Base-by-base conservation (phyloP, 2,329 filamentous ascomycete species). In the Alternaria novae-zelandiae region DNA sequence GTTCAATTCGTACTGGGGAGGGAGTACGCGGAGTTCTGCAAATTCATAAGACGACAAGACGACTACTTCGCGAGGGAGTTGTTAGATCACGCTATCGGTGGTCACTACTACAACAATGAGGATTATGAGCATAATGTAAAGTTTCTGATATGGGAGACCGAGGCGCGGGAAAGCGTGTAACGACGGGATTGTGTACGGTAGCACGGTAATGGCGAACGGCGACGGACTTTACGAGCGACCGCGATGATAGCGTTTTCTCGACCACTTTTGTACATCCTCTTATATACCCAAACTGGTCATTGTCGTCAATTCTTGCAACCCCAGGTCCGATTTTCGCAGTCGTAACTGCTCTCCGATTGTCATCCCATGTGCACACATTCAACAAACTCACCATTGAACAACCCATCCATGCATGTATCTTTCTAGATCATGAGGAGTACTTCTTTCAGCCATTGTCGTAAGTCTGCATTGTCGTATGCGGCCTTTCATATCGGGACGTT, bases 61-160 rank as follows among this genome's bases (percentile, higher is more conserved):
- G 71, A 74, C 17, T 25, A 56, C 13, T 70, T 73, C 30, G 59
- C 51, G 7, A 57, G 64, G 30, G 21, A 68, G 4, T 36, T 74
- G 23, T 56, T 72, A 7, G 70, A 73, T 36, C 70, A 73, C 21
- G 68, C 71, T 7, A 72, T 74, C 15, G 59, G 65, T 20, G 68
- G 69, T 5, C 49, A 54, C 2, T 68, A 67, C 23, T 65, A 73
- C 20, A 25, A 65, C 7, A 45, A 72, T n/a, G 57, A 68, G 2
- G 43, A 70, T n/a, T 69, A 69, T 41, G 47, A 63, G 21, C 56
- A 67, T 9, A 74, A 74, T 26, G 57, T 72, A 21, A 59, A 65
- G n/a, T 74, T 74, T 49, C 46, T 73, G 21, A 59, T 60, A 17
- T 74, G 71, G 71, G 71, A 74, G 26, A 54, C 69, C 2, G 54